Conservation (phyloP, 2,329 filamentous ascomycete species). For the Neodidymelliopsis sp. region DNA sequence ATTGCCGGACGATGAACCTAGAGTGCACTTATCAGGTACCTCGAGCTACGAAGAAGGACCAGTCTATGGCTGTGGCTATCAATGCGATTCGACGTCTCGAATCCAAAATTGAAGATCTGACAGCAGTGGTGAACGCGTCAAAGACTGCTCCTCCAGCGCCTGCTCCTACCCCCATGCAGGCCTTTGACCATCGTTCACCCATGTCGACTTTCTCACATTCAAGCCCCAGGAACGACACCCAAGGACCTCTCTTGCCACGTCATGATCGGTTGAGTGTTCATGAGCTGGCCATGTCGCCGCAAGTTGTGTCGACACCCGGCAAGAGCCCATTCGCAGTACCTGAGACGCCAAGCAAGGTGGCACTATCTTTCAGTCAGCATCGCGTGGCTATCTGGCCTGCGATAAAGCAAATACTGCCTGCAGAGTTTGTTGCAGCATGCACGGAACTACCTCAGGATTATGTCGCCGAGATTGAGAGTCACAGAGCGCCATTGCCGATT, state of each 20-base stretch:
- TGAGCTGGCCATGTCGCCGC: slow-evolving; percentile 37
- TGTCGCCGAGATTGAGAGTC: slow-evolving; percentile 59
- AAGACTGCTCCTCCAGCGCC: slow-evolving; percentile 19
- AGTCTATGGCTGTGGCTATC: slow-evolving; percentile 62
- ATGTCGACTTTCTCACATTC: slow-evolving; percentile 37
- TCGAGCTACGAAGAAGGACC: slow-evolving; percentile 62
- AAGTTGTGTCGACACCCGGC: slow-evolving; percentile 34
- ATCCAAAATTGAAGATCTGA: slow-evolving; percentile 60
- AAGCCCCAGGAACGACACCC: slow-evolving; percentile 31
- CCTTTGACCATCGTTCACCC: slow-evolving; percentile 38
- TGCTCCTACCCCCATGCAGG: slow-evolving; percentile 1
- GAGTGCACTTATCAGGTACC: slow-evolving; percentile 63
- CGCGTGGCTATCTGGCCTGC: slow-evolving; percentile 60
- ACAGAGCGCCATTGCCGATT: slow-evolving; percentile 55
- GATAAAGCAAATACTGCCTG: slow-evolving; percentile 53
- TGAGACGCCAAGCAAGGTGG: slow-evolving; percentile 35
- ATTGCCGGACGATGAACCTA: slow-evolving; percentile 58
- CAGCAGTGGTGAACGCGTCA: slow-evolving; percentile 45
- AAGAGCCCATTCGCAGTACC: slow-evolving; percentile 30
- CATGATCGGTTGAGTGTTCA: slow-evolving; percentile 31
- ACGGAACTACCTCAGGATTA: slow-evolving; percentile 57
- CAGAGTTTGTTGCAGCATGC: slow-evolving; percentile 49
- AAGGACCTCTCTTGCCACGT: slow-evolving; percentile 17
- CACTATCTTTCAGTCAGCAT: slow-evolving; percentile 61
- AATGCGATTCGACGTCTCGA: slow-evolving; percentile 62